Evolutionary conservation across 164 flowering plant genomes (phyloP), one percentile per base, ranked within the genome.

Genomic region (Liriodendron chinense): DNA sequence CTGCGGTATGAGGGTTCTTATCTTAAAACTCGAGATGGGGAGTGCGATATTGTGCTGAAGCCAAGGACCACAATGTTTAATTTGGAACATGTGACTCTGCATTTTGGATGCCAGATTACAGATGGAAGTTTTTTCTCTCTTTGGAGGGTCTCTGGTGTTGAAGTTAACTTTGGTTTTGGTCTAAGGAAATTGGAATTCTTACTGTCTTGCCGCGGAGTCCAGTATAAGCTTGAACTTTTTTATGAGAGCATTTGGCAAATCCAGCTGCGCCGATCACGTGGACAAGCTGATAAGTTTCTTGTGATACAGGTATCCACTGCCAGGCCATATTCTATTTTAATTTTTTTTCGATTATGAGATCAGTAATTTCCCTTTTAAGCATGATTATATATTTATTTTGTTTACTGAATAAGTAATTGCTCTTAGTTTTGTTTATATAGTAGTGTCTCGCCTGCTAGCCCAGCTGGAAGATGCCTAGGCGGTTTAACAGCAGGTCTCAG

Each of bases 231-330:
- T 66, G 85, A 87, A 73, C 87, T 91, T 26, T 85, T 79, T 50
- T 89, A 87, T 74, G 91, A 89, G 56, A 85, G 82, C 68, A 85
- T 92, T 62, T 90, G 94, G 94, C 87, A 86, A 83, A 83, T 93
- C 72, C 85, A 87, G 78, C 82, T 91, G 8, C 86, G 83, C 70
- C 77, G 78, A 23, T 87, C 91, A 50, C 79, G 59, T 26, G 75
- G 77, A 65, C 82, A 70, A 78, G 20, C 62, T n/a, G 56, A 57
- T 21, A 86, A 84, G 76, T 85, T 75, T 83, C 89, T 94, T 10
- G 75, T 92, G 26, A 81, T 94, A 81, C 96, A 94, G 98, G 96
- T 94, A 53, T 53, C 16, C 59, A 12, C 3, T 53, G 13, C 59
- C 59, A 53, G 9, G 9, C 13, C 18, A 16, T 12, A 12, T 53